Percentiles rank a stretch among this genome's conserved stretches.
Evolutionary conservation across 768 basidiomycete species (phyloP).

Genomic region (Sarcodon aspratus): DNA sequence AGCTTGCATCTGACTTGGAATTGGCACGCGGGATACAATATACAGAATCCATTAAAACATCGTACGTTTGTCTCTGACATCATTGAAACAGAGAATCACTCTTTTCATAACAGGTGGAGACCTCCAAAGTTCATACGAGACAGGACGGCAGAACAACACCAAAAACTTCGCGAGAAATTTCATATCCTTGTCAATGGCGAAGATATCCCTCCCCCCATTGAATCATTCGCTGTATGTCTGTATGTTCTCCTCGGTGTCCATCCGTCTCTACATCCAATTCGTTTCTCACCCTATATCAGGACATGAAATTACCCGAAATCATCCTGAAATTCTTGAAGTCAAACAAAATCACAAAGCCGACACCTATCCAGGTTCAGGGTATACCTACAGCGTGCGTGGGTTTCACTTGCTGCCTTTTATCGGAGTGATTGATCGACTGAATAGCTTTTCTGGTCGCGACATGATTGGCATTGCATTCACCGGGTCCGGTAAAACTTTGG

Average conservation of each 20-base stretch:
- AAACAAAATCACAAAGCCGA: conserved; percentile 78
- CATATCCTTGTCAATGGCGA: conserved; percentile 96
- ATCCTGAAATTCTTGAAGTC: conserved; percentile 75
- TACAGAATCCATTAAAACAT: conserved; percentile 72
- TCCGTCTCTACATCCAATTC: too few relatives aligned
- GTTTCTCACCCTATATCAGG: conserved; percentile 29
- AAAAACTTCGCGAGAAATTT: conserved; percentile 73
- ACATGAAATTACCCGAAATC: conserved; percentile 95
- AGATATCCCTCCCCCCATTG: conserved; percentile 87
- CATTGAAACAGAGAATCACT: conserved; percentile 1
- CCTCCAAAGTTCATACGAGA: conserved; percentile 78
- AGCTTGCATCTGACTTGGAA: conserved; percentile 88
- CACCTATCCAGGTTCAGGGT: conserved; percentile 96
- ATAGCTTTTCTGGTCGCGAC: conserved; percentile 87
- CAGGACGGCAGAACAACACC: conserved; percentile 55
- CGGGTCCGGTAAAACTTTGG: conserved; percentile 97
- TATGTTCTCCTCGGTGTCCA: neutral
- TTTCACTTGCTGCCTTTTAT: conserved; percentile 1
- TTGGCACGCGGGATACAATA: conserved; percentile 89
- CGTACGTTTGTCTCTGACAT: conserved; percentile 33
- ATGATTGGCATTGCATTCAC: conserved; percentile 99
- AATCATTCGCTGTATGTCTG: conserved; percentile 60
- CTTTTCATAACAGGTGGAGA: conserved; percentile 56
- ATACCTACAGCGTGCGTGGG: conserved; percentile 80
- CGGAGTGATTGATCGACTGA: conserved; percentile 9